Percentiles rank a stretch among this genome's conserved stretches.
Conservation (phyloP, 164 flowering plant species). For the grape (Vitis vinifera) region DNA sequence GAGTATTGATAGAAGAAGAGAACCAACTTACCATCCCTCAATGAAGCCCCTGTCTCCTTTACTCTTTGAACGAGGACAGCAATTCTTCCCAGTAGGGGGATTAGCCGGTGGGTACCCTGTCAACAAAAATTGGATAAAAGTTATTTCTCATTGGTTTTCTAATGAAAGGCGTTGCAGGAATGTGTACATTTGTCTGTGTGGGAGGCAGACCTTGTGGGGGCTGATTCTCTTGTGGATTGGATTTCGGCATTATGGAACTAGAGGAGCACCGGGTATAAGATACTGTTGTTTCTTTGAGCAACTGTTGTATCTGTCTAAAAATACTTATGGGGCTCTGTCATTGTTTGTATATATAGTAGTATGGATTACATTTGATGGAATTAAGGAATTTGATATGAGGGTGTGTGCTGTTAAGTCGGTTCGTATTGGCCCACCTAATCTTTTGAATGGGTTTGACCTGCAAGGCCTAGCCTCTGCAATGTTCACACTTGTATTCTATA, state of each 20-base stretch:
- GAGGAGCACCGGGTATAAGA: not conserved
- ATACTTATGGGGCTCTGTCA: too few relatives aligned
- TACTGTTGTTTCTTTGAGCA: not conserved
- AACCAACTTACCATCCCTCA: conserved; percentile 50
- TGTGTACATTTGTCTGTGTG: not conserved
- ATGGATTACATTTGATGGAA: too few relatives aligned
- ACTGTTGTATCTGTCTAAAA: too few relatives aligned
- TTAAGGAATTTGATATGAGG: too few relatives aligned
- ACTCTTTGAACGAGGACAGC: conserved; percentile 17
- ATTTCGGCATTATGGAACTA: conserved; percentile 9
- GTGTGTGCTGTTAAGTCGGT: too few relatives aligned
- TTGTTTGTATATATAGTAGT: too few relatives aligned
- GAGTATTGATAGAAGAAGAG: not conserved
- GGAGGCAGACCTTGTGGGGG: conserved; percentile 24
- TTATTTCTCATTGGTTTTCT: not conserved
- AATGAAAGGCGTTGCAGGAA: not conserved
- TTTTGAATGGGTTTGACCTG: too few relatives aligned
- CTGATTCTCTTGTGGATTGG: conserved; percentile 11
- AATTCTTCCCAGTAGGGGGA: conserved; percentile 24
- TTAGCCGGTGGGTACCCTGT: conserved; percentile 36
- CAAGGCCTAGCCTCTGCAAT: too few relatives aligned
- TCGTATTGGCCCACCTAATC: too few relatives aligned
- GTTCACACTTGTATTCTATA: too few relatives aligned
- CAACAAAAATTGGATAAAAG: not conserved
- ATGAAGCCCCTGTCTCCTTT: conserved; percentile 51